A percentile compares a stretch with the other conserved stretches of the same genome.
Conservation (phyloP, 441 rosid species). For the Populus tomentosa region DNA sequence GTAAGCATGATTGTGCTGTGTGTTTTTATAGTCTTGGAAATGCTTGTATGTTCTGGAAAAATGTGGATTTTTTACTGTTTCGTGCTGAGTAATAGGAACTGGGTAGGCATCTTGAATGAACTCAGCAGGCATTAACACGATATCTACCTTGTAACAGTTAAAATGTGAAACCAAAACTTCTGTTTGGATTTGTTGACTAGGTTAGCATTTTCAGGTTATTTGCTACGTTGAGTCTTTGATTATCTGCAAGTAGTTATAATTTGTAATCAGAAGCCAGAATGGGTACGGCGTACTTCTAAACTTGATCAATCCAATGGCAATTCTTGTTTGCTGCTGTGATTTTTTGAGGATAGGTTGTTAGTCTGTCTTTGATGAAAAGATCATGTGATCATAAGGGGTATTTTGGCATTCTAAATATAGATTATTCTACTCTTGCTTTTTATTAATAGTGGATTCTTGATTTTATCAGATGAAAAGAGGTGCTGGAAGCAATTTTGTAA, state of each 20-base stretch:
- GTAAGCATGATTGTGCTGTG: not conserved
- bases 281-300: not conserved
- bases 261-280: not conserved
- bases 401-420: not conserved
- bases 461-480: slow-evolving; percentile 39
- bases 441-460: not conserved
- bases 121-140: not conserved
- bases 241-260: not conserved
- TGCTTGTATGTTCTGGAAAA: not conserved
- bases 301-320: not conserved
- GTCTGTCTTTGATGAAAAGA: not conserved
- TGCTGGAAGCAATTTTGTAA: slow-evolving; percentile 36
- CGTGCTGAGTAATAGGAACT: not conserved
- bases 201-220: not conserved
- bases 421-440: not conserved
- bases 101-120: not conserved
- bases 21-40: not conserved
- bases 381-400: not conserved
- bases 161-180: not conserved
- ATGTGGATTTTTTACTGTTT: no score
- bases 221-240: not conserved
- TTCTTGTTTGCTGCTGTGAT: not conserved
- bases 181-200: not conserved
- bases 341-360: not conserved
- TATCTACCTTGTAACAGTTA: not conserved